Evolutionary conservation across 805 yeast species (phyloP).

Genomic region (Yamadazyma olivae): DNA sequence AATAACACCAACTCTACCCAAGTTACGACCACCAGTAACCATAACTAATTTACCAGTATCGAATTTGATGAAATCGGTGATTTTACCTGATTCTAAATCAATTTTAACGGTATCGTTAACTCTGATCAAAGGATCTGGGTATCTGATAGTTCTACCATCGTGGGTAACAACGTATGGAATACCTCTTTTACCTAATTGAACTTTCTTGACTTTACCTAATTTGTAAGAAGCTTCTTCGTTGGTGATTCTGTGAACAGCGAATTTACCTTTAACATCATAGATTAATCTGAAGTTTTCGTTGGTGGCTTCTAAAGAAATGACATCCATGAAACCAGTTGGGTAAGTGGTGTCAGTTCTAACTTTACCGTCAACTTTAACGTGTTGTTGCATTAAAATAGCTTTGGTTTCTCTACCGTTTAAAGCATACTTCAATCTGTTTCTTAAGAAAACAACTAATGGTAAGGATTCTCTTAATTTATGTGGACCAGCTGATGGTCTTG

Average conservation of each 20-base stretch:
- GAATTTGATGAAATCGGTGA: slow-evolving; percentile 47
- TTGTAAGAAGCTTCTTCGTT: slow-evolving; percentile 98
- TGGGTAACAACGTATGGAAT: slow-evolving; percentile 98
- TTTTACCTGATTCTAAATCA: slow-evolving; percentile 95
- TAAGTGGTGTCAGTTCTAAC: slow-evolving; percentile 98
- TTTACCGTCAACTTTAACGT: slow-evolving; percentile 97
- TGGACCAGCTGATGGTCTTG: slow-evolving; percentile 99
- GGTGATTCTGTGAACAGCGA: slow-evolving; percentile 98
- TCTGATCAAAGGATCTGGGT: slow-evolving; percentile 97
- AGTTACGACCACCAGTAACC: slow-evolving; percentile 44
- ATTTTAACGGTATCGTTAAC: slow-evolving; percentile 98
- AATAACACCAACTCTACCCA: slow-evolving; percentile 43
- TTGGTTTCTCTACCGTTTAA: slow-evolving; percentile 98
- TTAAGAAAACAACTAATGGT: slow-evolving; percentile 93
- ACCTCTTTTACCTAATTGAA: slow-evolving; percentile 97
- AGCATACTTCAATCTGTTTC: slow-evolving; percentile 99
- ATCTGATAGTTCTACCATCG: slow-evolving; percentile 99
- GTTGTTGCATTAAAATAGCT: slow-evolving; percentile 97
- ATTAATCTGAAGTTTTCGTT: slow-evolving; percentile 99
- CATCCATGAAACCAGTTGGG: slow-evolving; percentile 99
- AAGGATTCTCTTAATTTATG: slow-evolving; percentile 98
- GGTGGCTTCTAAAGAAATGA: slow-evolving; percentile 94
- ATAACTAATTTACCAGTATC: slow-evolving; percentile 40
- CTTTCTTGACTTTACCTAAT: slow-evolving; percentile 97
- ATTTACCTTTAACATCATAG: slow-evolving; percentile 98